These are phyloP conservation scores for Rhynchosporium graminicola DNA, from an alignment of 2,329 filamentous ascomycete species.

Conservation along the genomic window DNA sequence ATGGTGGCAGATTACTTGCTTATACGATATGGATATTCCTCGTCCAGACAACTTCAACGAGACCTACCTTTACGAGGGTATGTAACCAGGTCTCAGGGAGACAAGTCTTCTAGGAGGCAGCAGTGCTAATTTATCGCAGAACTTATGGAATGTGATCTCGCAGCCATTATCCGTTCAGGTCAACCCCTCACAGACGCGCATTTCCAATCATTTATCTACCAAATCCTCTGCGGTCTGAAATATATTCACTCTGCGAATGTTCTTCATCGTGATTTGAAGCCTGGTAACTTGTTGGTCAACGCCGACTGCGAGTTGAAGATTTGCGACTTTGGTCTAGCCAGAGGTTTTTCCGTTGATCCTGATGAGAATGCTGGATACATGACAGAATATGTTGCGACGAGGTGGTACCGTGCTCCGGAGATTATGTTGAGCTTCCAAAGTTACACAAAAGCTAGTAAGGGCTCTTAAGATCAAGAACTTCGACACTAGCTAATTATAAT, in stretches of 20 bases:
- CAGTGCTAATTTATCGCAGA: conserved; percentile 55
- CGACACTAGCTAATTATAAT: conserved; percentile 22
- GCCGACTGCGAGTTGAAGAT: conserved; percentile 99
- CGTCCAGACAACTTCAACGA: conserved; percentile 98
- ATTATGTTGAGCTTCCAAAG: conserved; percentile 99
- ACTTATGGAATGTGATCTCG: conserved; percentile 98
- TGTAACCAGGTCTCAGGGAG: conserved; percentile 2
- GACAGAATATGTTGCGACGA: conserved; percentile 98
- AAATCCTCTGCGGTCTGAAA: conserved; percentile 97
- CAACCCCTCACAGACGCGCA: conserved; percentile 97
- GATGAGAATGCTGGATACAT: conserved; percentile 99
- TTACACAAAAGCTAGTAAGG: conserved; percentile 99
- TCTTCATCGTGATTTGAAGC: conserved; percentile 94
- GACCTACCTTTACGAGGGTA: conserved; percentile 97
- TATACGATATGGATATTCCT: conserved; percentile 99
- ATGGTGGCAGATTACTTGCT: conserved; percentile 81
- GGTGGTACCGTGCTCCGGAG: conserved; percentile 98
- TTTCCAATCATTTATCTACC: conserved; percentile 99
- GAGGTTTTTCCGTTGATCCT: conserved; percentile 95
- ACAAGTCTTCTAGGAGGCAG: not conserved
- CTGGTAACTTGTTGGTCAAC: conserved; percentile 95
- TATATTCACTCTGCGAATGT: conserved; percentile 99
- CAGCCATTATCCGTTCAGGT: conserved; percentile 95
- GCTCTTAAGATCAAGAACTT: not conserved
- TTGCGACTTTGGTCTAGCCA: conserved; percentile 93